Conservation (phyloP, 2,329 filamentous ascomycete species). For the Pyrenochaeta sp. region DNA sequence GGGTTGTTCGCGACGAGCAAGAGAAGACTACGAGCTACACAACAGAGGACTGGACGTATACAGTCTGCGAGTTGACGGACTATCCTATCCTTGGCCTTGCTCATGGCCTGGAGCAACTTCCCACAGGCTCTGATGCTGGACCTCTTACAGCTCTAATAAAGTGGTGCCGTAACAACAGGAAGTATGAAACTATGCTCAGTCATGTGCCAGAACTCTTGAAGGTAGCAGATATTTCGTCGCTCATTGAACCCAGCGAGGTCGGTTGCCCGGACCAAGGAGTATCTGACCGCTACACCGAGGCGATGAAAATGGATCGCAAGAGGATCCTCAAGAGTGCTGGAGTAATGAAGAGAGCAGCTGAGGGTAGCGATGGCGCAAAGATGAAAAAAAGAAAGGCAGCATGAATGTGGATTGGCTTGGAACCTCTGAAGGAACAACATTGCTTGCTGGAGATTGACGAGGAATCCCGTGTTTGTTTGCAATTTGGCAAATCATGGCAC, state of each 20-base stretch:
- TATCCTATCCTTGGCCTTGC: conserved; percentile 29
- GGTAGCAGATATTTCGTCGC: conserved; percentile 6
- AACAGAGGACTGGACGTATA: conserved; percentile 18
- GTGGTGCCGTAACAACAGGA: conserved; percentile 13
- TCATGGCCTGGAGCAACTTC: conserved; percentile 17
- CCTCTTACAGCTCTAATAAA: conserved; percentile 22
- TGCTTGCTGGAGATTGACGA: too few relatives aligned
- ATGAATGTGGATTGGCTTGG: not conserved
- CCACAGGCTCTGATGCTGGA: conserved; percentile 22
- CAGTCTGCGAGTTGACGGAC: conserved; percentile 13
- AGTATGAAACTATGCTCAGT: conserved; percentile 12
- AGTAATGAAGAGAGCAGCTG: conserved; percentile 2
- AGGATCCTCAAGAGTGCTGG: conserved; percentile 1
- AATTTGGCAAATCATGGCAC: too few relatives aligned
- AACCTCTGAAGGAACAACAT: not conserved
- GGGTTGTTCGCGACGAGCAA: not conserved
- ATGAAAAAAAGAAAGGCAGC: conserved; percentile 3
- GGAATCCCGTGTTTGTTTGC: too few relatives aligned
- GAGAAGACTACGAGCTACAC: conserved; percentile 12
- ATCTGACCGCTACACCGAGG: not conserved
- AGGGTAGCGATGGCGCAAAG: not conserved
- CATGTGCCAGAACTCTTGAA: conserved; percentile 12
- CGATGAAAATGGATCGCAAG: conserved; percentile 17
- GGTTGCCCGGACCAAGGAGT: conserved; percentile 21
- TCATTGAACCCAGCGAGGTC: conserved; percentile 13